Evolutionary conservation across 371 early-diverging fungal genomes (phyloP).

Genomic region (Synchytrium microbalum): DNA sequence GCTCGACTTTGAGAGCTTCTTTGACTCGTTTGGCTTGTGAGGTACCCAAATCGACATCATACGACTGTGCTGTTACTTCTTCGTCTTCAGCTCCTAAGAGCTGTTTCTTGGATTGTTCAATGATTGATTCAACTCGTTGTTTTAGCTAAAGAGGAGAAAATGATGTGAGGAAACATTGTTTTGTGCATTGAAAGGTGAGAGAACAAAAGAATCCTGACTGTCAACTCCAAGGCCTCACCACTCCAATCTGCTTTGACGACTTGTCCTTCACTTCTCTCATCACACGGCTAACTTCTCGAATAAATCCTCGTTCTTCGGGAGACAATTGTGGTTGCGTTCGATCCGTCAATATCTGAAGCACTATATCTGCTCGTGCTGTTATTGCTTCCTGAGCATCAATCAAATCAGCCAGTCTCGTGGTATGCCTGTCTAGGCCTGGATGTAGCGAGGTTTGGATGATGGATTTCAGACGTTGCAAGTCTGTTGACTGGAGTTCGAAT

Average conservation of each 20-base stretch:
- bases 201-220: too few species aligned
- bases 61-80: neutral
- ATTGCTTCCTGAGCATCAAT: constrained; percentile 7
- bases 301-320: constrained; percentile 23
- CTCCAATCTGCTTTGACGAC: neutral
- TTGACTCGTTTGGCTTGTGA: neutral
- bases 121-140: neutral
- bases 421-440: constrained; percentile 4
- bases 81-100: neutral
- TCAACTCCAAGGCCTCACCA: neutral
- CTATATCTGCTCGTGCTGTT: constrained; percentile 11
- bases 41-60: neutral
- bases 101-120: neutral
- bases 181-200: too few species aligned
- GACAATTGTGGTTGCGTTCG: constrained; percentile 26
- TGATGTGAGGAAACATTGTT: neutral
- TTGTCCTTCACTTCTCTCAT: neutral
- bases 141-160: neutral
- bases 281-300: constrained; percentile 19
- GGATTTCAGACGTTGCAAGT: neutral
- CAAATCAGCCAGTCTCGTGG: neutral
- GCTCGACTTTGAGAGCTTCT: neutral
- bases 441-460: constrained; percentile 9
- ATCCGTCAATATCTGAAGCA: constrained; percentile 30
- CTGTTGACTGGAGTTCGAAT: neutral